Evolutionary conservation across 2,329 filamentous ascomycete species (phyloP), one percentile per base, ranked within the genome.

Genomic region (Xylaria polymorpha): DNA sequence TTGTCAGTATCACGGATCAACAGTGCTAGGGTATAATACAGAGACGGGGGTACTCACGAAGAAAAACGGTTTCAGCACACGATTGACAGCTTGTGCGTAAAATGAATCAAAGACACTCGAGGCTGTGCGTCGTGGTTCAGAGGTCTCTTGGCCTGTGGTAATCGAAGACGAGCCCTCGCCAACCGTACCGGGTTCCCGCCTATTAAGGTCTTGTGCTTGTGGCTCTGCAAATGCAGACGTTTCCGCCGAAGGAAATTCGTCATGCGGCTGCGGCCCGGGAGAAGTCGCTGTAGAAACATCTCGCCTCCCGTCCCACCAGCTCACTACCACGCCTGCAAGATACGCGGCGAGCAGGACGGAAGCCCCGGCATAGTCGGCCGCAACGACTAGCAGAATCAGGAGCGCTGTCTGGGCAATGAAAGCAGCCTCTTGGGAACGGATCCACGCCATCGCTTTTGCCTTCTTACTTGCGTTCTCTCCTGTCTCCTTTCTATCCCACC

Each of bases 11-110:
- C 2, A 35, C 1, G 7, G 7, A n/a, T 20, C 18, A n/a, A 4
- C 1, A 14, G 8, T 15, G 5, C 14, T 7, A 3, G 2, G 44
- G 22, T 55, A 15, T 39, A 18, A n/a, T 14, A n/a, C 8, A 3
- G 41, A 37, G n/a, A 12, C 2, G 57, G n/a, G 8, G 43, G 20
- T 18, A 79, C 86, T 79, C 75, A 88, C 91, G 74, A 94, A 94
- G 80, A 94, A 94, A 66, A 93, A 85, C 0, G 92, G 91, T 59
- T 88, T 88, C 0, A 94, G 77, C 0, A 94, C 82, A 9, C 81
- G 81, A 2, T 86, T 72, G 0, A 85, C 77, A 0, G 78, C 74
- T 1, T 79, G 73, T 1, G 71, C 71, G 66, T 83, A 85, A 73
- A 83, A 86, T 3, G 76, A 70, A 7, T 81, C 77, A 65, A 82